These are phyloP conservation scores for Massariosphaeria phaeospora DNA, from an alignment of 495 filamentous ascomycete species.

Conservation along the genomic window DNA sequence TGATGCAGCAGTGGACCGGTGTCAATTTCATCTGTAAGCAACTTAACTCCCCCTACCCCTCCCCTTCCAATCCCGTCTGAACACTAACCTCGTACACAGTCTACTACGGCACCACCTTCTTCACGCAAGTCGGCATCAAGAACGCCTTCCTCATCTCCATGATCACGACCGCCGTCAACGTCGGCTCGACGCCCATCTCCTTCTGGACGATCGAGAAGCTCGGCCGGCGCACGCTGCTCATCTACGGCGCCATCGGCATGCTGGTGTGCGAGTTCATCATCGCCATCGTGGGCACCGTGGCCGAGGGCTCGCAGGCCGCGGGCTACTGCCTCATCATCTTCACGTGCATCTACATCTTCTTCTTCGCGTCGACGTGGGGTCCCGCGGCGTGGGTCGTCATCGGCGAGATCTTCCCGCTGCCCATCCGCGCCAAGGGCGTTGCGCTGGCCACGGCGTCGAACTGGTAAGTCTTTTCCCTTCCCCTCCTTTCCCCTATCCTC, in stretches of 20 bases:
- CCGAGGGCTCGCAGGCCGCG: slow-evolving; percentile 25
- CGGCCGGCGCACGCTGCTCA: slow-evolving; percentile 74
- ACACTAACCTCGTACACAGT: too few relatives aligned
- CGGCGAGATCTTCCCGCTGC: slow-evolving; percentile 80
- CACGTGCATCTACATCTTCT: slow-evolving; percentile 54
- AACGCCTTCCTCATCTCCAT: slow-evolving; percentile 76
- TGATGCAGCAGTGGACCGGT: slow-evolving; percentile 76
- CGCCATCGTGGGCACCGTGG: slow-evolving; percentile 57
- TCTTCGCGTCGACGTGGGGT: slow-evolving; percentile 45
- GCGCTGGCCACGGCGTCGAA: slow-evolving; percentile 76
- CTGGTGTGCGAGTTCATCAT: slow-evolving; percentile 80
- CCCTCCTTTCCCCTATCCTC: too few relatives aligned
- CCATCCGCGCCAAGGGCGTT: slow-evolving; percentile 75
- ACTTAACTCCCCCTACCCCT: neutral
- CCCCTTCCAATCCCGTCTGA: neutral
- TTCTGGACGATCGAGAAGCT: slow-evolving; percentile 79
- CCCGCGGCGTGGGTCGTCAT: slow-evolving; percentile 74
- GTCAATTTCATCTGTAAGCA: slow-evolving; percentile 72
- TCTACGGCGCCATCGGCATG: slow-evolving; percentile 78
- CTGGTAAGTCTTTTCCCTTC: too few relatives aligned
- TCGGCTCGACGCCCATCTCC: slow-evolving; percentile 71
- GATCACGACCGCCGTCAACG: slow-evolving; percentile 81
- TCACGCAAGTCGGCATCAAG: slow-evolving; percentile 58
- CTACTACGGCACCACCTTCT: slow-evolving; percentile 82
- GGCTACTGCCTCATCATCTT: slow-evolving; percentile 37